Percentiles rank a stretch among this genome's conserved stretches.
These are phyloP conservation scores for Cercospora sesami DNA, from an alignment of 2,329 filamentous ascomycete genomes.

Conservation along the genomic window DNA sequence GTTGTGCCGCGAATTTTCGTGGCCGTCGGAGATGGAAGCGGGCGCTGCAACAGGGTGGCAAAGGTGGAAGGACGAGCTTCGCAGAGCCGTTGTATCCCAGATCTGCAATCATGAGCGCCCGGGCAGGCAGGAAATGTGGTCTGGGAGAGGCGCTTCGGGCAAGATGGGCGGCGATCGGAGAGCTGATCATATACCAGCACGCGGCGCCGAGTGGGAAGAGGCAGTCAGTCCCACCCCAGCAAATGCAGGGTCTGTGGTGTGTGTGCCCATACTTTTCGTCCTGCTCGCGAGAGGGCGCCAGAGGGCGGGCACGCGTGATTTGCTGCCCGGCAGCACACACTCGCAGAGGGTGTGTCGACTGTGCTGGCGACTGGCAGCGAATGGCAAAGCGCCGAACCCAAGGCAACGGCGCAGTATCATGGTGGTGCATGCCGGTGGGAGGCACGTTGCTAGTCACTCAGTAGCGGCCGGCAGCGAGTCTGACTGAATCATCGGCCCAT, in stretches of 20 bases:
- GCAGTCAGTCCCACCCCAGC: not conserved
- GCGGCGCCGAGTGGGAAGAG: not conserved
- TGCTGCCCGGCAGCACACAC: not conserved
- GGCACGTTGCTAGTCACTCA: not conserved
- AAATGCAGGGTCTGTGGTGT: conserved; percentile 9
- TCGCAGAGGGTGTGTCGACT: not conserved
- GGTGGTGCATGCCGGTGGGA: not conserved
- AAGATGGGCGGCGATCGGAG: conserved; percentile 5
- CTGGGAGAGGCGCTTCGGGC: conserved; percentile 2
- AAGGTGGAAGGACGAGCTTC: not conserved
- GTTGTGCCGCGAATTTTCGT: not conserved
- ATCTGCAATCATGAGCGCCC: not conserved
- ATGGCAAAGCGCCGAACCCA: not conserved
- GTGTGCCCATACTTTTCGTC: not conserved
- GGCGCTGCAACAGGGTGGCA: not conserved
- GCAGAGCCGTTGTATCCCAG: not conserved
- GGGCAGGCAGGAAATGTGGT: conserved; percentile 1
- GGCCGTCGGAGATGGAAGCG: not conserved
- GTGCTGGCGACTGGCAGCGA: not conserved
- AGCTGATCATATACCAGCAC: conserved; percentile 1
- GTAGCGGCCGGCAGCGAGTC: not conserved
- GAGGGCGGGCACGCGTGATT: not conserved
- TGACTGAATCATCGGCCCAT: conserved; percentile 11
- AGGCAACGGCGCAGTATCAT: conserved; percentile 3
- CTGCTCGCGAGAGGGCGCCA: not conserved